A percentile compares a stretch with the other conserved stretches of the same genome.
These are phyloP conservation scores for Chlorencoelia australis DNA, from an alignment of 2,329 filamentous ascomycete species.

Conservation along the genomic window DNA sequence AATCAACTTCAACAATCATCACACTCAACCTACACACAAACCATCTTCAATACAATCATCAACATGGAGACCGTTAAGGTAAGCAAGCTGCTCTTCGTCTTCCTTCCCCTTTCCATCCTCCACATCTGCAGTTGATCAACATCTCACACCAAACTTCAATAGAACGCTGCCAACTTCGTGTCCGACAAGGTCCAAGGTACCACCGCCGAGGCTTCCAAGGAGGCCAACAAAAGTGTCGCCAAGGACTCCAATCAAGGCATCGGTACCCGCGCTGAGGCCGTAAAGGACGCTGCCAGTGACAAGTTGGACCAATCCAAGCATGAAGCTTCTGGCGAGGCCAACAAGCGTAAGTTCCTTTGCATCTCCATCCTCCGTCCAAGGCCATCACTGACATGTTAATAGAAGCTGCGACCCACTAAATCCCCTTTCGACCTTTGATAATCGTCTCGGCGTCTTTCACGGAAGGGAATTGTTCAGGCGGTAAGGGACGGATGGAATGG, in stretches of 20 bases:
- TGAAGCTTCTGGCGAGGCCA: slow-evolving; percentile 37
- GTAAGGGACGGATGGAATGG: no score
- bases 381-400: no score
- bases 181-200: slow-evolving; percentile 42
- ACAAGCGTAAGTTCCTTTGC: slow-evolving; percentile 31
- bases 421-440: background rate
- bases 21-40: slow-evolving; percentile 12
- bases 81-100: slow-evolving; percentile 7
- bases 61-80: slow-evolving; percentile 30
- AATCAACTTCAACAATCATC: slow-evolving; percentile 10
- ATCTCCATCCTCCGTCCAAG: background rate
- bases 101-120: background rate
- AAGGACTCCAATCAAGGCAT: slow-evolving; percentile 39
- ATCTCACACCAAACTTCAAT: slow-evolving; percentile 4
- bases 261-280: slow-evolving; percentile 38
- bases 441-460: no score
- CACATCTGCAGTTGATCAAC: background rate
- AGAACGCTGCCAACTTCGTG: slow-evolving; percentile 47
- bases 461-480: no score
- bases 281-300: slow-evolving; percentile 39
- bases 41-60: slow-evolving; percentile 13
- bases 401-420: slow-evolving; percentile 29
- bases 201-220: slow-evolving; percentile 41
- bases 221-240: slow-evolving; percentile 47
- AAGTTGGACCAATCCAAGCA: slow-evolving; percentile 43